Percentiles rank a stretch among this genome's conserved stretches.
Evolutionary conservation across 2,329 filamentous ascomycete genomes (phyloP).

Genomic region (Teratosphaeria epicoccoides): DNA sequence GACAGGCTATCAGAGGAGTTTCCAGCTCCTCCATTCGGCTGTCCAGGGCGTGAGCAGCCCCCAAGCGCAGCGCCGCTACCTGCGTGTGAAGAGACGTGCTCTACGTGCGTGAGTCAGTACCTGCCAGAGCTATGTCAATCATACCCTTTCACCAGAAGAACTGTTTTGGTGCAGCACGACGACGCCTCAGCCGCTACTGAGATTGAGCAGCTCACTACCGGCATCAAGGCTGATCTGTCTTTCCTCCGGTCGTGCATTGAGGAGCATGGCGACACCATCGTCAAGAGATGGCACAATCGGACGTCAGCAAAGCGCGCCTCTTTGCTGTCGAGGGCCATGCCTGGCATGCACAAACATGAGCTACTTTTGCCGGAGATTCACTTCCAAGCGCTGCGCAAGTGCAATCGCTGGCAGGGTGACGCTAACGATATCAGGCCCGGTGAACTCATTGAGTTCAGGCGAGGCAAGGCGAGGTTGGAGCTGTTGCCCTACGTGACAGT

Average conservation of each 20-base stretch:
- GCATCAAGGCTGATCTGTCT: not conserved
- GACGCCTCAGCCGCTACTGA: not conserved
- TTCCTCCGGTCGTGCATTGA: not conserved
- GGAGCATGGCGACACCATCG: constrained; percentile 5
- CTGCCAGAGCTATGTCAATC: not conserved
- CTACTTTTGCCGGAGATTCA: not conserved
- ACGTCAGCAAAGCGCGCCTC: constrained; percentile 5
- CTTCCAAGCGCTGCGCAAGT: not conserved
- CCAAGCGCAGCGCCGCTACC: not conserved
- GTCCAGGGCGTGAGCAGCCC: not conserved
- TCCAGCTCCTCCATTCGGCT: not conserved
- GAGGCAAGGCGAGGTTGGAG: not conserved
- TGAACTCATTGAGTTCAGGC: not conserved
- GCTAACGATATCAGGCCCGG: too few species aligned
- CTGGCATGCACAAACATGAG: constrained; percentile 4
- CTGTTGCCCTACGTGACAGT: constrained; percentile 10
- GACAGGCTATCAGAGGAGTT: too few species aligned
- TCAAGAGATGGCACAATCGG: constrained; percentile 7
- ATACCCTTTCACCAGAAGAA: not conserved
- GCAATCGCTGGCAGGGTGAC: not conserved
- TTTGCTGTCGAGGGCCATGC: constrained; percentile 5
- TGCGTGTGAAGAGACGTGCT: not conserved
- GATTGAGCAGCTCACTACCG: not conserved
- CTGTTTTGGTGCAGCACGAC: not conserved
- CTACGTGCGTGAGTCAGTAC: not conserved